Evolutionary conservation across 2,329 filamentous ascomycete genomes (phyloP), one percentile per base, ranked within the genome.

Genomic region (Penicillium sp.): DNA sequence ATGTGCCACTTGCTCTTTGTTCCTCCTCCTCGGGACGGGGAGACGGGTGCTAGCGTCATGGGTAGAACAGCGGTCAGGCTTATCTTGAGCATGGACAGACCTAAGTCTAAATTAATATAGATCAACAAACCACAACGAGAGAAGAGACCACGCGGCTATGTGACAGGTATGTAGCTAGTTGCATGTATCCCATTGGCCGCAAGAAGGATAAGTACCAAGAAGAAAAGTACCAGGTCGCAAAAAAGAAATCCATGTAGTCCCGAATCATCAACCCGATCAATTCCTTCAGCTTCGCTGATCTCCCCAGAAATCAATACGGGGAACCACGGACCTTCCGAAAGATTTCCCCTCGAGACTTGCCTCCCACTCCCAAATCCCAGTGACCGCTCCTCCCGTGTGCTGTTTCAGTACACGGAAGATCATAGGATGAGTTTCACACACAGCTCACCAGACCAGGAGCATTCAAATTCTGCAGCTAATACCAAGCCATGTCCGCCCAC

Each of bases 381-480:
- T 24, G 27, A 53, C 16, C 21, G 13, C 41, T 44, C 50, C 39
- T 33, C 50, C 50, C 50, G 50, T 46, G 29, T 31, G 26, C 22
- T 55, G 59, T 61, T 52, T 61, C 54, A 55, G 43, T 19, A 46
- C 11, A 21, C 11, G 31, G 22, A 44, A 49, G 35, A 48, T 52
- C 27, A 62, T 58, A 60, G 60, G 60, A 60, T 53, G n/a, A 49
- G 55, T 60, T 60, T 60, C 58, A 60, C 58, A 46, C n/a, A 21
- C 14, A 22, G 37, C 19, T 44, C 19, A 46, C 13, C 46, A 37
- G 43, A 45, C 37, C 45, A 24, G 26, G 14, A 22, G 37, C 11
- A 22, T 22, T 22, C 39, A 41, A 7, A 6, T 14, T 41, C 4
- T 14, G 22, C 39, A 41, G 39, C 39, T 41, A n/a, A 22, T 6